A percentile compares a stretch with the other conserved stretches of the same genome.
Conservation (phyloP, 768 basidiomycete genomes). For the Auriscalpium vulgare region DNA sequence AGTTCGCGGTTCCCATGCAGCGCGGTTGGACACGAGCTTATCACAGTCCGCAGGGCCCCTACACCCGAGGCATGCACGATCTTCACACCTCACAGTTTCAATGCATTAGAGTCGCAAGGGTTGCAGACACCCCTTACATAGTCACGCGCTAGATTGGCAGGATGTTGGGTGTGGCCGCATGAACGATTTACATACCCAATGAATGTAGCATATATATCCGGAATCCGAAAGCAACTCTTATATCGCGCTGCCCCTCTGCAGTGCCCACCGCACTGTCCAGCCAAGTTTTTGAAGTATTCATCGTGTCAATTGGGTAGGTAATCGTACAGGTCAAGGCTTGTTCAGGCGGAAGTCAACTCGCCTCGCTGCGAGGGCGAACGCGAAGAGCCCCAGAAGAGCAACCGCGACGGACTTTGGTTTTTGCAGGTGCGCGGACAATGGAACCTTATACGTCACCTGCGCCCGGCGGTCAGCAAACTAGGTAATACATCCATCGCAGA, state of each 20-base stretch:
- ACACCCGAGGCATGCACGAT: constrained; percentile 34
- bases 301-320: too few species aligned
- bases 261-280: too few species aligned
- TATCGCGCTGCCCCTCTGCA: too few species aligned
- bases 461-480: constrained; percentile 6
- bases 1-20: constrained; percentile 16
- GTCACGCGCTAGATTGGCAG: too few species aligned
- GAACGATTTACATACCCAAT: too few species aligned
- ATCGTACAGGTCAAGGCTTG: constrained; percentile 22
- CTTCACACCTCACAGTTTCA: constrained; percentile 21
- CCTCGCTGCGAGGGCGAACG: constrained; percentile 34
- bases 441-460: constrained; percentile 85
- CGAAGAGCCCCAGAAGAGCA: constrained; percentile 64
- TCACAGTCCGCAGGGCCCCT: constrained; percentile 19
- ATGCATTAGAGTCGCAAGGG: too few species aligned
- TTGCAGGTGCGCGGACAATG: constrained; percentile 70
- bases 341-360: constrained; percentile 47
- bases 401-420: constrained; percentile 77
- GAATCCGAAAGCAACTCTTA: too few species aligned
- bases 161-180: too few species aligned
- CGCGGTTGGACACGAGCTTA: background rate
- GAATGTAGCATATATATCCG: too few species aligned
- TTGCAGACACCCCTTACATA: too few species aligned
- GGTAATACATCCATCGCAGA: constrained; percentile 1
- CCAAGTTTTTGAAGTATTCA: too few species aligned